Conservation (phyloP, 2,329 filamentous ascomycete genomes). For the Zymoseptoria crescenta region DNA sequence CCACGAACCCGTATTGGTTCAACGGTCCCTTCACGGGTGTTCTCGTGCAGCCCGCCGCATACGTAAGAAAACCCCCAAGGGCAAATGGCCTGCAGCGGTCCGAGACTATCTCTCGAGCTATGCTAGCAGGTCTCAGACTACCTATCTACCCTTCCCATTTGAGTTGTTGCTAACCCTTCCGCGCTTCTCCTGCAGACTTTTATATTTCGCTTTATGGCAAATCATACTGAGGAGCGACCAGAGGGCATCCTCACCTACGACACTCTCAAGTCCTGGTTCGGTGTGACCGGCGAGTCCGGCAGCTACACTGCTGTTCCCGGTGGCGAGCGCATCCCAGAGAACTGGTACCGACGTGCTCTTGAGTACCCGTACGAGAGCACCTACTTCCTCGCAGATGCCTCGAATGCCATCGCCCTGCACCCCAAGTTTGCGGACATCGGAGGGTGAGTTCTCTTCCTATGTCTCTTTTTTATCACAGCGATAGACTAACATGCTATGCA, state of each 20-base stretch:
- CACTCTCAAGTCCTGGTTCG: slow-evolving; percentile 20
- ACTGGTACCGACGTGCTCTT: slow-evolving; percentile 26
- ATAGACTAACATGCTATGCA: background rate
- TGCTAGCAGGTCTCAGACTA: no score
- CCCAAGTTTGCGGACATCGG: slow-evolving; percentile 30
- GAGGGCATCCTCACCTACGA: slow-evolving; percentile 16
- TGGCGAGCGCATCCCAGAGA: slow-evolving; percentile 27
- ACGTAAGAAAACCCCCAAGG: no score
- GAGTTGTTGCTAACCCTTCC: no score
- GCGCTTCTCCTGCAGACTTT: no score
- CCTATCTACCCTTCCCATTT: no score
- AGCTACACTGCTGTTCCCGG: slow-evolving; percentile 24
- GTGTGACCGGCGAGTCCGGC: slow-evolving; percentile 20
- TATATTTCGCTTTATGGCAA: slow-evolving; percentile 28
- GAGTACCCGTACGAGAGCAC: slow-evolving; percentile 27
- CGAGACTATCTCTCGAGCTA: no score
- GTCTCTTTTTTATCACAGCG: background rate
- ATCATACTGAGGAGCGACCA: slow-evolving; percentile 19
- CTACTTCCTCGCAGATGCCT: slow-evolving; percentile 22
- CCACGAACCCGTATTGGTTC: slow-evolving; percentile 5
- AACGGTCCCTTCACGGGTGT: slow-evolving; percentile 15
- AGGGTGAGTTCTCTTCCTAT: slow-evolving; percentile 9
- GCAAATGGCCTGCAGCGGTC: no score
- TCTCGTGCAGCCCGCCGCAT: slow-evolving; percentile 18
- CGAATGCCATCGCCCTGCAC: slow-evolving; percentile 18